phyloP scores from a whole-genome alignment of 1,284 basidiomycete species.

The Crucibulum parvulum region DNA sequence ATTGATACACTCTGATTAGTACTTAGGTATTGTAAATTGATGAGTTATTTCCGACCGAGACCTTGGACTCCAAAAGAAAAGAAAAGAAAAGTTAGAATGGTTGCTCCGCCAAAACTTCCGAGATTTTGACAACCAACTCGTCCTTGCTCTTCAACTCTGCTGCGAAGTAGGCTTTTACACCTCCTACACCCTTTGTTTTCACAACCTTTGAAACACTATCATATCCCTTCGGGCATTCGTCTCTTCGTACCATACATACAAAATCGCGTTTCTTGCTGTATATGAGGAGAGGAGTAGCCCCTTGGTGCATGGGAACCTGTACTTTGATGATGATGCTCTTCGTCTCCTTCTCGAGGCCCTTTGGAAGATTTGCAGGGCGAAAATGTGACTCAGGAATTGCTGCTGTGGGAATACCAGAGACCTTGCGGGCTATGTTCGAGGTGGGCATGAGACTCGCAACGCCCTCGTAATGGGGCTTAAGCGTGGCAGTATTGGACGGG shows the following conservation, averaged over 20 bases:
- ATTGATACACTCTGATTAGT: too few species aligned
- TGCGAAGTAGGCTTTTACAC: constrained; percentile 62
- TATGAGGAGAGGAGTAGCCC: constrained; percentile 39
- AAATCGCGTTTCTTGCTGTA: constrained; percentile 59
- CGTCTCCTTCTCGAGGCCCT: constrained; percentile 16
- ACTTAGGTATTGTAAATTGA: too few species aligned
- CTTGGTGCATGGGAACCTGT: constrained; percentile 43
- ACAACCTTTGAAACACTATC: constrained; percentile 45
- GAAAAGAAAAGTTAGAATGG: constrained; percentile 32
- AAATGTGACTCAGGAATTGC: constrained; percentile 24
- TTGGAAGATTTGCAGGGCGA: constrained; percentile 33
- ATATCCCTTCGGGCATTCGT: constrained; percentile 44
- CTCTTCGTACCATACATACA: constrained; percentile 43
- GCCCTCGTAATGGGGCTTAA: constrained; percentile 51
- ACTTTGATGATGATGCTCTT: constrained; percentile 61
- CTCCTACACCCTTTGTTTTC: constrained; percentile 46
- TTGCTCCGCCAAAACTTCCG: constrained; percentile 57
- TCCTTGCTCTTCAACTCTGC: constrained; percentile 55
- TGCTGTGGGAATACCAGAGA: constrained; percentile 35
- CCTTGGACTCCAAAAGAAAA: too few species aligned
- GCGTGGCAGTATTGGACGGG: constrained; percentile 44
- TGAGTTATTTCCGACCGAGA: too few species aligned
- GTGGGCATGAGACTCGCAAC: constrained; percentile 31
- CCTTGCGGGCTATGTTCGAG: constrained; percentile 37
- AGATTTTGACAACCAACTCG: constrained; percentile 55